Evolutionary conservation across 805 yeast genomes (phyloP), one percentile per base, ranked within the genome.

Genomic region (Yarrowia deformans): DNA sequence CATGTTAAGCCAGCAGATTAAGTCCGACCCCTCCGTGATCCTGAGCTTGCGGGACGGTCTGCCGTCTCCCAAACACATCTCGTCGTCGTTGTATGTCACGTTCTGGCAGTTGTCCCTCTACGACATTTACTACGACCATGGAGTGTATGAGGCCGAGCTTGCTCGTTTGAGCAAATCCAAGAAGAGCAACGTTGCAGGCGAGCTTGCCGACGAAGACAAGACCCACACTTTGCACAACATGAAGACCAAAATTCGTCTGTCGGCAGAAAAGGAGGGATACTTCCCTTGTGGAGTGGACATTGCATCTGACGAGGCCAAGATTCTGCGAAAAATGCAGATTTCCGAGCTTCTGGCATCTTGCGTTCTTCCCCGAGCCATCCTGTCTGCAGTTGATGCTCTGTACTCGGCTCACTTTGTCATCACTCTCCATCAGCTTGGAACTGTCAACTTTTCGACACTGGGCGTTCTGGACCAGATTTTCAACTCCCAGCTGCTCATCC

Each of bases 341-440:
- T 68, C 67, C 34, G 72, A 78, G 46, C 85, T 91, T 60, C 75
- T 91, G 43, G 88, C 88, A 70, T 76, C 78, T 67, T 91, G 97
- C 77, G 73, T 91, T 8, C 77, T 93, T 13, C 97, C 97, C 12
- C 82, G 98, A 72, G 83, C 88, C 3, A 77, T 89, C 1, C 92
- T 89, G 72, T 90, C 97, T 0, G 87, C 96, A 0, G 85, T 88
- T 71, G 98, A 93, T 79, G 97, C 97, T 0, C 81, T 90, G 0
- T 93, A 80, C 75, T 78, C 87, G 43, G 86, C 90, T 0, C 81
- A 82, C 69, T 91, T 93, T 74, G 71, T 92, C 9, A 83, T 86
- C 69, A 79, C 81, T 54, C 73, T 87, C 19, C 86, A 88, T 68
- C 75, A 79, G 0, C 71, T 77, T 0, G 82, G 82, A 1, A 79